Evolutionary conservation across 2,329 filamentous ascomycete genomes (phyloP), one percentile per base, ranked within the genome.

Genomic region (Colletotrichum costaricense): DNA sequence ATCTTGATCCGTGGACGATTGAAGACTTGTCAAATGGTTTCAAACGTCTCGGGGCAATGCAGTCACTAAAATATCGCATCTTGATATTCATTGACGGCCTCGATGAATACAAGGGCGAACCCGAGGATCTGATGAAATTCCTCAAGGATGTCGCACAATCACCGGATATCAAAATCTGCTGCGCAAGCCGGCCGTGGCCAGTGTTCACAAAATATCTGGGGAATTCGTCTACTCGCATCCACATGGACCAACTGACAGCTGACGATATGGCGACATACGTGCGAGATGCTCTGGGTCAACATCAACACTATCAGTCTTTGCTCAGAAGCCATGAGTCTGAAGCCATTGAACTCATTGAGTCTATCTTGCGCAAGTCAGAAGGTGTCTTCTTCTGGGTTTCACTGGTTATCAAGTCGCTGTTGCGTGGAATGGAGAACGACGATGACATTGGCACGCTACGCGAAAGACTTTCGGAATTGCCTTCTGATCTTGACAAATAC

Each of bases 341-440:
- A 19, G 72, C 78, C 2, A 71, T 68, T 0, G 78, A 75, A 0
- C 64, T 79, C 64, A 71, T 66, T 35, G 54, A 75, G n/a, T 49
- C 68, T 0, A 76, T 77, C 1, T 75, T 79, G 1, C 73, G 78
- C 2, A 76, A 69, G 7, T 77, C 81, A 0, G 78, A 81, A 12
- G 81, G 81, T 0, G 81, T 83, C 0, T 82, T 83, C 57, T 77
- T 83, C 9, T 82, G 81, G 81, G 76, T 81, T 1, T 75, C 67
- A 19, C 71, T 79, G 1, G 78, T 78, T 2, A 69, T 75, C 12
- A 65, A 68, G 5, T 72, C 70, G 2, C 66, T 79, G 3, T 14
- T 74, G 0, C 67, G 73, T 22, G 77, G 76, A 2, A 59, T 79
- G 1, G 24, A 46, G 2, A 49, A 75, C 24, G 8, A 49, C 1